phyloP scores from a whole-genome alignment of 305 asterid species.

The Solanum chacoense region DNA sequence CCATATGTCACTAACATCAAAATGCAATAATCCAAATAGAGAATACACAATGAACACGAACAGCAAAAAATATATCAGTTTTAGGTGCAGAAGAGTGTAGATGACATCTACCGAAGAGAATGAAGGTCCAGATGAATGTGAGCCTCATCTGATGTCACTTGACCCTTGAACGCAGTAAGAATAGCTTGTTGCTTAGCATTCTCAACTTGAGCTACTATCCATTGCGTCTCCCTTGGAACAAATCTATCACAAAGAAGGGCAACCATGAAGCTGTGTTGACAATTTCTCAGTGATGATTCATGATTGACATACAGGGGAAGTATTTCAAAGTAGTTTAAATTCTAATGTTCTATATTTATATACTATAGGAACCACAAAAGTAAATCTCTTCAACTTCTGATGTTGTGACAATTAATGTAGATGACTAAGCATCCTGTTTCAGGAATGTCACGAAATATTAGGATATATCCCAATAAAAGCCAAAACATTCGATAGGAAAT shows the following conservation, averaged over 20 bases:
- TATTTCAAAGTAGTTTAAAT: not conserved
- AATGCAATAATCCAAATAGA: not conserved
- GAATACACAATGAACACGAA: not conserved
- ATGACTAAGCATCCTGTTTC: not conserved
- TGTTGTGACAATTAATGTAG: not conserved
- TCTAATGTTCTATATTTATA: not conserved
- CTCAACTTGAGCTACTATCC: conserved; percentile 99
- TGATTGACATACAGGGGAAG: not conserved
- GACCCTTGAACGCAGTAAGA: conserved; percentile 77
- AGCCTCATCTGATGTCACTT: conserved; percentile 98
- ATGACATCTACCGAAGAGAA: conserved; percentile 62
- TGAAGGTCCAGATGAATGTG: conserved; percentile 98
- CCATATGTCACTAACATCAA: not conserved
- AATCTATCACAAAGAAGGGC: conserved; percentile 47
- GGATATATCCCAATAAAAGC: not conserved
- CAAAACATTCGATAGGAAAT: not conserved
- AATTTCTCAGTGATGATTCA: not conserved
- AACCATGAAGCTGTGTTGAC: conserved; percentile 10
- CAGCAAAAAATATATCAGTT: not conserved
- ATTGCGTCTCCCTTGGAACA: conserved; percentile 95
- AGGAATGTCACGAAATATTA: not conserved
- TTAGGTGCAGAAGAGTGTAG: not conserved
- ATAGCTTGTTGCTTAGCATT: conserved; percentile 95
- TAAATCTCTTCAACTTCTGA: not conserved
- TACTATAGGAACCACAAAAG: not conserved